Evolutionary conservation across 352 stramenopile genomes (phyloP).

Genomic region (Phytophthora macrochlamydospora): DNA sequence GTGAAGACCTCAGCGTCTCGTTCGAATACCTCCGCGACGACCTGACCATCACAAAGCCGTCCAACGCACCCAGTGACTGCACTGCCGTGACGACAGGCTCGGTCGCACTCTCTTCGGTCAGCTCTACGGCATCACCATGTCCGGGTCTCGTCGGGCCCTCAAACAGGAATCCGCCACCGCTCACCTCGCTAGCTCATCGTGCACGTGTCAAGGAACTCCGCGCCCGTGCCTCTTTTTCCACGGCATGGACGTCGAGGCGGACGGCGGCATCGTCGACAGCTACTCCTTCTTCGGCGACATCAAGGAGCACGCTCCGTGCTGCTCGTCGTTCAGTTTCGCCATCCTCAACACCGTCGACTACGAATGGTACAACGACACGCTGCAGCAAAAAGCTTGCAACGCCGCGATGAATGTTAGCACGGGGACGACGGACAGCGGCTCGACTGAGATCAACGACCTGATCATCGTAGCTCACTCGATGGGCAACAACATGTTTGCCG

Average conservation of each 20-base stretch:
- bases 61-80: slow-evolving; percentile 24
- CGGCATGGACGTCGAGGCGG: slow-evolving; percentile 41
- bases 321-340: slow-evolving; percentile 48
- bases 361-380: slow-evolving; percentile 48
- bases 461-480: slow-evolving; percentile 67
- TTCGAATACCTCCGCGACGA: slow-evolving; percentile 35
- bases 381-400: slow-evolving; percentile 50
- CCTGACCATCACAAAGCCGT: slow-evolving; percentile 26
- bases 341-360: slow-evolving; percentile 54
- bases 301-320: slow-evolving; percentile 56
- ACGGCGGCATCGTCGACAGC: slow-evolving; percentile 34
- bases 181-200: slow-evolving; percentile 36
- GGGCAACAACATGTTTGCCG: slow-evolving; percentile 55
- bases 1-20: slow-evolving; percentile 38
- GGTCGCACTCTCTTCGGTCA: slow-evolving; percentile 23
- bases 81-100: slow-evolving; percentile 19
- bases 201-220: slow-evolving; percentile 36
- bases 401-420: slow-evolving; percentile 35
- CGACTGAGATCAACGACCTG: slow-evolving; percentile 48
- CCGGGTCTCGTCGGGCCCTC: slow-evolving; percentile 17
- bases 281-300: slow-evolving; percentile 54
- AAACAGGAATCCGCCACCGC: slow-evolving; percentile 21
- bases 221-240: slow-evolving; percentile 62
- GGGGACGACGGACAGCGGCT: slow-evolving; percentile 12
- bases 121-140: slow-evolving; percentile 25